Evolutionary conservation across 176 grass and related monocot species (phyloP).

Genomic region (Secale cereale): DNA sequence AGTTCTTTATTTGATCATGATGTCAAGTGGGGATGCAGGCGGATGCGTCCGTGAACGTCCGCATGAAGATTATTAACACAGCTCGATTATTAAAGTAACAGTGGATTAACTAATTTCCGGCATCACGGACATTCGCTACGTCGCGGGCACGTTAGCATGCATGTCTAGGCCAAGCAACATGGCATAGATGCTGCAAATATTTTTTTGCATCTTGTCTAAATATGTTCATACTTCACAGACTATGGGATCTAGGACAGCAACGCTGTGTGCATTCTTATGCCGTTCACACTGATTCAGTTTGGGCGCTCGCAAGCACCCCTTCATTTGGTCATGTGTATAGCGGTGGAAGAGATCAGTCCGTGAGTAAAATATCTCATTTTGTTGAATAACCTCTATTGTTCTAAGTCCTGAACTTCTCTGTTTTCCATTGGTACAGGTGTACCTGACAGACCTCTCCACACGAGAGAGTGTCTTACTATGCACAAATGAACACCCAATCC

Average conservation of each 20-base stretch:
- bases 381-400: slow-evolving; percentile 13
- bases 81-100: too few relatives aligned
- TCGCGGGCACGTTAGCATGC: too few relatives aligned
- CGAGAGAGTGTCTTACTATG: slow-evolving; percentile 92
- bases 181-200: neutral
- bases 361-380: slow-evolving; percentile 44
- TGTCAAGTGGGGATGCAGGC: too few relatives aligned
- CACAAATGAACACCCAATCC: slow-evolving; percentile 72
- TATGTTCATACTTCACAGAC: slow-evolving; percentile 45
- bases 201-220: neutral
- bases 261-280: slow-evolving; percentile 97
- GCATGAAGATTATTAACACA: too few relatives aligned
- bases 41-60: too few relatives aligned
- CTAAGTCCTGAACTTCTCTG: slow-evolving; percentile 21
- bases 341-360: slow-evolving; percentile 94
- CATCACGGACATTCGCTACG: too few relatives aligned
- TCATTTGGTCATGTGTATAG: slow-evolving; percentile 96
- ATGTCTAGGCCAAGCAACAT: too few relatives aligned
- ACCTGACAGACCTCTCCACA: slow-evolving; percentile 79
- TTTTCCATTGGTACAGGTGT: slow-evolving; percentile 56
- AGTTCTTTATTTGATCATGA: neutral
- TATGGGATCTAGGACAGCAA: slow-evolving; percentile 99
- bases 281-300: slow-evolving; percentile 95
- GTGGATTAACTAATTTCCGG: too few relatives aligned
- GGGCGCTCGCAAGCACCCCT: slow-evolving; percentile 82